Evolutionary conservation across 306 rosid species (phyloP).

Genomic region (Vigna nakashimae): DNA sequence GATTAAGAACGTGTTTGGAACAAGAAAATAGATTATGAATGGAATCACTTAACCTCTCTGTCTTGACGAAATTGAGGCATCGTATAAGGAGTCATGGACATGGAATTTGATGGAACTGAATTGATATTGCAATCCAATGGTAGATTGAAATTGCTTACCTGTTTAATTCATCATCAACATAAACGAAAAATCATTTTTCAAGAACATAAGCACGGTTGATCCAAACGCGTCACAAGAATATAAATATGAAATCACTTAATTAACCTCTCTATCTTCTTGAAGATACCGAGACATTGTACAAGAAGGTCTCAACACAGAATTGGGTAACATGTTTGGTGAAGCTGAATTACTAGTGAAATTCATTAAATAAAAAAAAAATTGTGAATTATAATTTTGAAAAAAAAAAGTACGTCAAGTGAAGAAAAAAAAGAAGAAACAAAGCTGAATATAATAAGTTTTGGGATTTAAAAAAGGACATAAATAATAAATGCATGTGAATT

Average conservation of each 20-base stretch:
- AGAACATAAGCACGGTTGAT: neutral
- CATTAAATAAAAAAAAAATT: neutral
- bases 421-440: neutral
- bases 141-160: neutral
- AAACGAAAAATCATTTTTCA: neutral
- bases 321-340: neutral
- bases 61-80: neutral
- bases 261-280: conserved; percentile 13
- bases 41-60: conserved; percentile 2
- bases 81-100: neutral
- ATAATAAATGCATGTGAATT: neutral
- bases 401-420: neutral
- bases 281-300: neutral
- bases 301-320: neutral
- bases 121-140: conserved; percentile 19
- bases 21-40: neutral
- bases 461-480: neutral
- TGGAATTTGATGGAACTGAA: neutral
- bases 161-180: neutral
- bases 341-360: conserved; percentile 14
- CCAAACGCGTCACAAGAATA: neutral
- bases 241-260: neutral
- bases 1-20: neutral
- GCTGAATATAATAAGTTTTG: neutral
- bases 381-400: neutral